phyloP scores from a whole-genome alignment of 2,329 filamentous ascomycete genomes.

The Fusarium kyushuense region DNA sequence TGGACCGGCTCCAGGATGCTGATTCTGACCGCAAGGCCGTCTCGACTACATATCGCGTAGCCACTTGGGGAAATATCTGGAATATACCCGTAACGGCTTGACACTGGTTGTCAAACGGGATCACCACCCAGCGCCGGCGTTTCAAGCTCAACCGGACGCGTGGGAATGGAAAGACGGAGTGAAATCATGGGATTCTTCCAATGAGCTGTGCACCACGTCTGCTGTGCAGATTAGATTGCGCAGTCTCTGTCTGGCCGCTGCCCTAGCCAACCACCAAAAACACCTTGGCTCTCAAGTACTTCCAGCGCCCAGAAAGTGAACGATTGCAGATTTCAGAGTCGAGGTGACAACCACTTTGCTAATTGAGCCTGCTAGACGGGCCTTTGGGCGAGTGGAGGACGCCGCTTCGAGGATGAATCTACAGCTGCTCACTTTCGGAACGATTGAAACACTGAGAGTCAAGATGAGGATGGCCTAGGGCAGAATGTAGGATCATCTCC shows the following conservation, averaged over 20 bases:
- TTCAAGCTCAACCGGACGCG: constrained; percentile 18
- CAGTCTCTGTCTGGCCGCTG: constrained; percentile 43
- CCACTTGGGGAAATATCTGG: constrained; percentile 55
- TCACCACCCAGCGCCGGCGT: constrained; percentile 42
- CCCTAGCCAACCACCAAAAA: constrained; percentile 27
- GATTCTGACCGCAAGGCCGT: constrained; percentile 47
- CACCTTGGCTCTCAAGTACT: constrained; percentile 6
- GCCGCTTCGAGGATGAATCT: constrained; percentile 39
- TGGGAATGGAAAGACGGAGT: constrained; percentile 48
- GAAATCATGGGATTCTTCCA: constrained; percentile 47
- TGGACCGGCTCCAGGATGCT: constrained; percentile 49
- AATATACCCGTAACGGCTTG: constrained; percentile 54
- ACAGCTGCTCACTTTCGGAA: constrained; percentile 30
- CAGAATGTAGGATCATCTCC: constrained; percentile 48
- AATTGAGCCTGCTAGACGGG: constrained; percentile 46
- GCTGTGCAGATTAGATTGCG: constrained; percentile 51
- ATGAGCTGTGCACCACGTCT: constrained; percentile 49
- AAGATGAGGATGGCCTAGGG: constrained; percentile 38
- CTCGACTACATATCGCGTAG: constrained; percentile 52
- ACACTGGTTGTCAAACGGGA: constrained; percentile 61
- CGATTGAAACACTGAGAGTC: constrained; percentile 15
- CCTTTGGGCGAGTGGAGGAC: constrained; percentile 33
- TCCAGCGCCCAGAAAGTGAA: constrained; percentile 18
- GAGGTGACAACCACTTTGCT: constrained; percentile 34
- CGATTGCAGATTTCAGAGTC: constrained; percentile 30